These are phyloP conservation scores for Malus hybrid DNA, from an alignment of 331 rosid genomes.

Conservation along the genomic window DNA sequence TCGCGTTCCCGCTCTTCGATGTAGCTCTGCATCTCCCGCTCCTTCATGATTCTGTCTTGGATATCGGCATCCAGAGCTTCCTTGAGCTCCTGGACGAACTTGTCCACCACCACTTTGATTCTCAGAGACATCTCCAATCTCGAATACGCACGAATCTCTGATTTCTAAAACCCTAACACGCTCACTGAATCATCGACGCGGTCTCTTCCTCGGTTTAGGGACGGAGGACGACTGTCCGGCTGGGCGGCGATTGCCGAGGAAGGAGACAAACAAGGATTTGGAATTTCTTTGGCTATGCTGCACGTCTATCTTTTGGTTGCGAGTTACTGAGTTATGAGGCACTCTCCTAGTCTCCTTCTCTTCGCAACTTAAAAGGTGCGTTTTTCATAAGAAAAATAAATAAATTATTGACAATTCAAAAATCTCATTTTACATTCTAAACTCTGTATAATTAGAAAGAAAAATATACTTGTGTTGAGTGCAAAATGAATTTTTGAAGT, in stretches of 20 bases:
- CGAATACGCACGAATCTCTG: neutral
- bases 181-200: neutral
- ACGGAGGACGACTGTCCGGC: neutral
- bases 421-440: rapidly evolving
- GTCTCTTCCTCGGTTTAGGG: neutral
- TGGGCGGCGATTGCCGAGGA: neutral
- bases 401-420: too few species aligned
- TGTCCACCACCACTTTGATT: slow-evolving; percentile 86
- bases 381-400: too few species aligned
- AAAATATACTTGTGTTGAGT: rapidly evolving
- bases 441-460: too few species aligned
- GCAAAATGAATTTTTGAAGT: rapidly evolving
- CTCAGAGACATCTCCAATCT: slow-evolving; percentile 60
- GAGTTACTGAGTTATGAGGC: neutral
- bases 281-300: neutral
- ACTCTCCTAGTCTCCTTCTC: rapidly evolving
- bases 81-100: slow-evolving; percentile 85
- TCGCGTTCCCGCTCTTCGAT: slow-evolving; percentile 95
- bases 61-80: slow-evolving; percentile 93
- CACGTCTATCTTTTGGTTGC: neutral
- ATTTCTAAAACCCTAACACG: neutral
- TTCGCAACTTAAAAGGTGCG: neutral
- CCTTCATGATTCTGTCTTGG: slow-evolving; percentile 93
- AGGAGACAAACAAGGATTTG: slow-evolving; percentile 1
- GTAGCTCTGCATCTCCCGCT: slow-evolving; percentile 97